Conservation (phyloP, 352 stramenopile genomes). For the Phytophthora meadii region DNA sequence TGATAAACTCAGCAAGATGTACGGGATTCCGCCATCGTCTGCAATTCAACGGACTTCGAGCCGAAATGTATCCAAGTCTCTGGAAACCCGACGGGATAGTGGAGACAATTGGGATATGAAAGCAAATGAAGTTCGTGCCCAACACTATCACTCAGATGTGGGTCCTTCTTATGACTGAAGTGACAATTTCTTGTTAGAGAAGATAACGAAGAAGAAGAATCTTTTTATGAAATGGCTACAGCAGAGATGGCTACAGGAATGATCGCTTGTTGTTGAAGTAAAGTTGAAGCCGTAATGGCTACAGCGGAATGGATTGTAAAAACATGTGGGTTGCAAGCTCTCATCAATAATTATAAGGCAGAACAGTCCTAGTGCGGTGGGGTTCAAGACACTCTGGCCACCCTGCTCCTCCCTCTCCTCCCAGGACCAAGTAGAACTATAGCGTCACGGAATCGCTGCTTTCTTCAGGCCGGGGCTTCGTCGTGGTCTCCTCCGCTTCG, state of each 20-base stretch:
- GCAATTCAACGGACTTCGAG: constrained; percentile 24
- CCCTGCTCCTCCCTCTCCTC: constrained; percentile 7
- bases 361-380: constrained; percentile 3
- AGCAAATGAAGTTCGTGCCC: constrained; percentile 16
- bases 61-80: neutral
- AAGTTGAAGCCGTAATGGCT: constrained; percentile 17
- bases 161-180: constrained; percentile 5
- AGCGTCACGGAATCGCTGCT: constrained; percentile 27
- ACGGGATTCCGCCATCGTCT: constrained; percentile 69
- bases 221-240: neutral
- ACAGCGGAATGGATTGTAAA: constrained; percentile 17
- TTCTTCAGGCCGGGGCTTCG: constrained; percentile 30
- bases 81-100: neutral
- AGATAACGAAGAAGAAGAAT: too few relatives aligned
- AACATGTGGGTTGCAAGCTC: constrained; percentile 20
- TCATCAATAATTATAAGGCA: constrained; percentile 45
- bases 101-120: constrained; percentile 19
- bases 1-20: constrained; percentile 82
- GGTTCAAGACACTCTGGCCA: neutral
- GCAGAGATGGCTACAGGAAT: constrained; percentile 4
- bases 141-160: constrained; percentile 21
- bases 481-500: constrained; percentile 28
- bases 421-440: constrained; percentile 9
- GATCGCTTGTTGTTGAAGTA: neutral
- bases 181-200: neutral